Base-by-base conservation (phyloP, 371 early-diverging fungal genomes). In the Zychaea mexicana region DNA sequence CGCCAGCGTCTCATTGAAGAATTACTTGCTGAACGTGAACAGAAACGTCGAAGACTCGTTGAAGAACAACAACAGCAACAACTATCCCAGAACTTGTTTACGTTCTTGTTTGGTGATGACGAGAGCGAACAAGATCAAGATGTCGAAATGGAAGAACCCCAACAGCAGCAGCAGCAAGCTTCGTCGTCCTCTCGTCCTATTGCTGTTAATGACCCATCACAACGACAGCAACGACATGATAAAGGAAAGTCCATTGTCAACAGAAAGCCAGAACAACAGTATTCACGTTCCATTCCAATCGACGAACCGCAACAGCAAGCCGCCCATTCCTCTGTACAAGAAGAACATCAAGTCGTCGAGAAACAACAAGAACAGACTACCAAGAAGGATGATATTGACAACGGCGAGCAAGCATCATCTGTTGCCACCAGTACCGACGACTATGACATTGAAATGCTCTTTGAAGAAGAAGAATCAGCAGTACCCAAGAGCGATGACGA, bases 51-150 rank as follows among this genome's bases (percentile, higher is more conserved):
- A 1, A 42, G 42, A 42, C 7, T 42, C 15, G 42, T 17, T 27
- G 54, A 54, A 21, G 26, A 52, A 26, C 61, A 52, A 17, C 61
- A 52, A 9, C 62, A 54, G 4, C 62, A 53, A 2, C 36, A 53
- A n/a, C 27, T n/a, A 57, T 10, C 36, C 49, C 33, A n/a, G n/a
- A n/a, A n/a, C n/a, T 26, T 57, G 36, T 26, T 57, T 15, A 17
- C 47, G n/a, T 31, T 56, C 15, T 24, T 49, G 6, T 49, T 49
- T 24, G 49, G 49, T 24, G 15, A 42, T 15, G 12, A 31, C n/a
- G 36, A n/a, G n/a, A n/a, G n/a, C n/a, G n/a, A n/a, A n/a, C 6
- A 31, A 38, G 47, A 62, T 2, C 26, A 47, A 32, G 46, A 63
- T 47, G 21, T 21, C 7, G 64, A 63, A 49, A 42, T 42, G 46